A percentile compares a stretch with the other conserved stretches of the same genome.
These are phyloP conservation scores for Leccinum griseonigrum DNA, from an alignment of 1,284 basidiomycete genomes.

Conservation along the genomic window DNA sequence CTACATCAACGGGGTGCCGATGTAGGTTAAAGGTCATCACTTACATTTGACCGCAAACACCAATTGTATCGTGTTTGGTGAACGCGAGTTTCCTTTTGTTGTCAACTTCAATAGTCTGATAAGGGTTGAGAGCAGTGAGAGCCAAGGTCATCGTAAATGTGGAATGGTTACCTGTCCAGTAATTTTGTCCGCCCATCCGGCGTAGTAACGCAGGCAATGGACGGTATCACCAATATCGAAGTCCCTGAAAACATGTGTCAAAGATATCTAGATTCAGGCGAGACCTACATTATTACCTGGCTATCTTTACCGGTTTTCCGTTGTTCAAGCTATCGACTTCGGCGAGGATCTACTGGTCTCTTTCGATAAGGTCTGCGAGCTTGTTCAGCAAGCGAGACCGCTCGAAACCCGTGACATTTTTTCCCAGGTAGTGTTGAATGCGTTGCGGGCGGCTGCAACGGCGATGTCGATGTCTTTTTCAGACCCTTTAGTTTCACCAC, in stretches of 20 bases:
- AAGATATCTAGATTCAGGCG: neutral
- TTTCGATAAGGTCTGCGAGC: slow-evolving; percentile 91
- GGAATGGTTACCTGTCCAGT: slow-evolving; percentile 53
- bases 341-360: slow-evolving; percentile 72
- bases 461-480: slow-evolving; percentile 79
- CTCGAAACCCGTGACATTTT: slow-evolving; percentile 80
- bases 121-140: neutral
- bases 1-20: slow-evolving; percentile 8
- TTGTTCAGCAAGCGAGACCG: slow-evolving; percentile 79
- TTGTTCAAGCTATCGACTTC: slow-evolving; percentile 83
- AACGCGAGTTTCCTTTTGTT: slow-evolving; percentile 80
- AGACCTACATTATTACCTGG: slow-evolving; percentile 42
- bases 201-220: slow-evolving; percentile 80
- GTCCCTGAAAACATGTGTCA: slow-evolving; percentile 47
- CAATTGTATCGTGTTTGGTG: slow-evolving; percentile 91
- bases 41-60: slow-evolving; percentile 89
- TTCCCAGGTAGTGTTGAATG: slow-evolving; percentile 88
- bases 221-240: slow-evolving; percentile 85
- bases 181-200: slow-evolving; percentile 69
- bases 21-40: slow-evolving; percentile 24
- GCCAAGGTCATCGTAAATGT: neutral
- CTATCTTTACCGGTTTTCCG: slow-evolving; percentile 81
- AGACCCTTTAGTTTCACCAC: slow-evolving; percentile 47
- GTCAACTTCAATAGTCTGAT: slow-evolving; percentile 76
- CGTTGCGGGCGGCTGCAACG: slow-evolving; percentile 79